Conservation (phyloP, 768 basidiomycete genomes). For the Rossbeevera mucosa region DNA sequence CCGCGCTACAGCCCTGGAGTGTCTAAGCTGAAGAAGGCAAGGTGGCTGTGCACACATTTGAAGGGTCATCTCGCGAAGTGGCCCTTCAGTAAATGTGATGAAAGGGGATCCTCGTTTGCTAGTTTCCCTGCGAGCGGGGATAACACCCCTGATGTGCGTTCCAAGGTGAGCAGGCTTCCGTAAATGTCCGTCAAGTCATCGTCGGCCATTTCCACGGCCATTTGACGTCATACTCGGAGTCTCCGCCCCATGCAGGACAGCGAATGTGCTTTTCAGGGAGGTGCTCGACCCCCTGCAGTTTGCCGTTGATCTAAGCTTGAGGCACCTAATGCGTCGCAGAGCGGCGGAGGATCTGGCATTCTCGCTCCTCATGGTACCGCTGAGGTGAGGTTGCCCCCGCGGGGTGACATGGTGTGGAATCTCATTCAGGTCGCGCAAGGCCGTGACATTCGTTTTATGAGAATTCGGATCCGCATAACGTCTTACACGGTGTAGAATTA, state of each 20-base stretch:
- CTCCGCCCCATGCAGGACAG: slow-evolving; percentile 37
- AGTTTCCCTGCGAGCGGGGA: not conserved
- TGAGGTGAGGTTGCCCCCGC: not conserved
- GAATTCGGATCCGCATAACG: not conserved
- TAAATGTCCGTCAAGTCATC: not conserved
- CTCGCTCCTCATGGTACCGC: not conserved
- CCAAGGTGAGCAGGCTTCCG: not conserved
- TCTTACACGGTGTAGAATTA: not conserved
- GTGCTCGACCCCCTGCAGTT: not conserved
- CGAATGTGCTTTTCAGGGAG: slow-evolving; percentile 43
- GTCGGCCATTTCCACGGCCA: not conserved
- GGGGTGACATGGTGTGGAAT: not conserved
- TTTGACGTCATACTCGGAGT: not conserved
- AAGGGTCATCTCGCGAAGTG: slow-evolving; percentile 13
- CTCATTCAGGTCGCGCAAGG: not conserved
- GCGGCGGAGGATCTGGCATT: not conserved
- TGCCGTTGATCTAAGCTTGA: not conserved
- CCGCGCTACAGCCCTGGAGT: slow-evolving; percentile 25
- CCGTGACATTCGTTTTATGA: not conserved
- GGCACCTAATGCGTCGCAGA: not conserved
- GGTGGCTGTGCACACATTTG: slow-evolving; percentile 40
- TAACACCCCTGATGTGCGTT: not conserved
- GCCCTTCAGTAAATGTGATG: not conserved
- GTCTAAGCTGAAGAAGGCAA: slow-evolving; percentile 46
- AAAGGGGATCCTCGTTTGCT: not conserved